phyloP scores from a whole-genome alignment of 1,139 yeast species.

The Torulaspora globosa region DNA sequence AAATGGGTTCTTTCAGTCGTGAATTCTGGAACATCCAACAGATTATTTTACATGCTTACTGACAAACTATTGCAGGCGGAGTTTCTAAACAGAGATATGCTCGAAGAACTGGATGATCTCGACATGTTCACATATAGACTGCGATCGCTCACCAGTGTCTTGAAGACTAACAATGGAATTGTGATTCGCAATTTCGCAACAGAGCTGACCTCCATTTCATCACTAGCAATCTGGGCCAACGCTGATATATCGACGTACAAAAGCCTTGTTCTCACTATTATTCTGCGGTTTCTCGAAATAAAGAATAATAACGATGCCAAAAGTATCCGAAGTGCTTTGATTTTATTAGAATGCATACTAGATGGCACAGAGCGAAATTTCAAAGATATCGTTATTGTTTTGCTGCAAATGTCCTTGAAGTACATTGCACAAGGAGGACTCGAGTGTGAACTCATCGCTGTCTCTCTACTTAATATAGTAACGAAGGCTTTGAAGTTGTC shows the following conservation, averaged over 20 bases:
- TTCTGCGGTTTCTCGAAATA: conserved; percentile 45
- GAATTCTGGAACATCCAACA: conserved; percentile 53
- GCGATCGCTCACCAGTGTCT: conserved; percentile 47
- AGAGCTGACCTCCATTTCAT: conserved; percentile 52
- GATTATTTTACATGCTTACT: conserved; percentile 51
- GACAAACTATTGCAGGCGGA: conserved; percentile 28
- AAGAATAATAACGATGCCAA: conserved; percentile 33
- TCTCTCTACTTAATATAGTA: conserved; percentile 33
- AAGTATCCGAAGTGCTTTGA: conserved; percentile 40
- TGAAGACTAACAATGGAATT: conserved; percentile 43
- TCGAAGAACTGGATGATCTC: conserved; percentile 49
- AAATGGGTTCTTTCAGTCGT: conserved; percentile 56
- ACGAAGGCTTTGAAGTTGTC: conserved; percentile 34
- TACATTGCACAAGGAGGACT: conserved; percentile 28
- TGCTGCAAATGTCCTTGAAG: conserved; percentile 36
- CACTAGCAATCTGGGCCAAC: conserved; percentile 38
- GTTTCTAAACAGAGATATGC: conserved; percentile 20
- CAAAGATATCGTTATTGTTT: conserved; percentile 38
- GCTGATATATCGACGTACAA: conserved; percentile 60
- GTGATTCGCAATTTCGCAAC: conserved; percentile 48
- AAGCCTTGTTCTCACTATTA: conserved; percentile 46
- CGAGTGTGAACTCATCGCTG: conserved; percentile 34
- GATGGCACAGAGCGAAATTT: conserved; percentile 57
- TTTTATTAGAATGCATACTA: conserved; percentile 44
- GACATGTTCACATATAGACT: conserved; percentile 56